These are phyloP conservation scores for Tetrapisispora iriomotensis DNA, from an alignment of 805 yeast species.

Conservation along the genomic window DNA sequence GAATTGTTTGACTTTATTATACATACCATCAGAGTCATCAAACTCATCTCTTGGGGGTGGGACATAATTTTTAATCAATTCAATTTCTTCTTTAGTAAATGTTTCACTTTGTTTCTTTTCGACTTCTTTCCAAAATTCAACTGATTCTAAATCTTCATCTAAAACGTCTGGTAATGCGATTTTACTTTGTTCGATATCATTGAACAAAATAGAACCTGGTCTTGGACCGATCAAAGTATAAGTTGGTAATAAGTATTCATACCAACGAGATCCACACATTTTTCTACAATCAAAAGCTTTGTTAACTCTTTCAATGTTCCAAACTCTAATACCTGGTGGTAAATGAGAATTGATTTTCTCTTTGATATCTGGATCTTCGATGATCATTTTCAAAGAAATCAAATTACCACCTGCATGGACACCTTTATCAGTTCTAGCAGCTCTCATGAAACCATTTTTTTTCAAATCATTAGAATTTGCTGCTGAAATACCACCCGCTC, in stretches of 20 bases:
- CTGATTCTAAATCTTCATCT: conserved; percentile 58
- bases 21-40: conserved; percentile 31
- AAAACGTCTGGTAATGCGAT: conserved; percentile 47
- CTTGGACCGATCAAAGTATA: conserved; percentile 87
- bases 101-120: conserved; percentile 31
- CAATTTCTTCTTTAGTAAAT: conserved; percentile 22
- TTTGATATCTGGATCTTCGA: conserved; percentile 64
- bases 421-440: conserved; percentile 89
- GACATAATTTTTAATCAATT: conserved; percentile 19
- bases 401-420: conserved; percentile 97
- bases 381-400: conserved; percentile 70
- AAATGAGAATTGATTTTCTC: conserved; percentile 61
- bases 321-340: conserved; percentile 81
- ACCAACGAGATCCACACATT: conserved; percentile 90
- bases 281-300: conserved; percentile 90
- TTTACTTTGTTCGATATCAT: conserved; percentile 46
- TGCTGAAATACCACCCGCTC: conserved; percentile 79
- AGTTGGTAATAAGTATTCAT: conserved; percentile 89
- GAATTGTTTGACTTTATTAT: conserved; percentile 37
- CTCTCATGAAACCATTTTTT: conserved; percentile 77
- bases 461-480: conserved; percentile 82
- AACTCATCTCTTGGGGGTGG: conserved; percentile 33
- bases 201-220: conserved; percentile 57
- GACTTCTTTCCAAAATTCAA: conserved; percentile 58
- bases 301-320: conserved; percentile 88